Evolutionary conservation across 257 asterid genomes (phyloP).

Genomic region (Cordia subcordata): DNA sequence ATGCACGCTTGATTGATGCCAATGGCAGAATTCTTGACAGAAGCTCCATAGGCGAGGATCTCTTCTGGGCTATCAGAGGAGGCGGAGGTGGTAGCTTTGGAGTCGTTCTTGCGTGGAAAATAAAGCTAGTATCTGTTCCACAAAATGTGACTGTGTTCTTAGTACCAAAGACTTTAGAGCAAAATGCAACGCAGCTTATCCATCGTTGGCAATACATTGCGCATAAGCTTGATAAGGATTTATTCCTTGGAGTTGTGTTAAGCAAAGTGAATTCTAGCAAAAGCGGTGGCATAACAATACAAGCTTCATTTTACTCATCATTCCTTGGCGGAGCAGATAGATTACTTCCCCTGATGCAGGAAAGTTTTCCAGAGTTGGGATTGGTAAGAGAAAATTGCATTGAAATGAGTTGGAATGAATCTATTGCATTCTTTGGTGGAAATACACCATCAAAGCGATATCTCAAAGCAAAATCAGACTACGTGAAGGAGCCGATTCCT

Average conservation of each 20-base stretch:
- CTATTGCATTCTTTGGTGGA: constrained; percentile 18
- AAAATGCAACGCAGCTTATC: constrained; percentile 35
- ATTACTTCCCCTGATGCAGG: constrained; percentile 29
- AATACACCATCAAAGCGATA: background rate
- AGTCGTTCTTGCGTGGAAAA: constrained; percentile 28
- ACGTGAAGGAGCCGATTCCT: constrained; percentile 27
- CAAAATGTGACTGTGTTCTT: constrained; percentile 29
- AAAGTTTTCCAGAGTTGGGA: constrained; percentile 37
- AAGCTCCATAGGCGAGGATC: constrained; percentile 40
- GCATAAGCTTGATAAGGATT: constrained; percentile 26
- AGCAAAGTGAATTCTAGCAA: constrained; percentile 3
- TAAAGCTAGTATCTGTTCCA: constrained; percentile 21
- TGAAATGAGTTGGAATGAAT: constrained; percentile 43
- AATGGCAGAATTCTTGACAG: constrained; percentile 27
- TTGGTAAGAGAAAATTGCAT: constrained; percentile 24
- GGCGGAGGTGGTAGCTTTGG: constrained; percentile 47
- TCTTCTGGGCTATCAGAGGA: constrained; percentile 47
- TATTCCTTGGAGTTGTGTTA: constrained; percentile 22
- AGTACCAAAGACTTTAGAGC: constrained; percentile 26
- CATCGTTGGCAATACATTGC: constrained; percentile 39
- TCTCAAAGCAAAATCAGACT: constrained; percentile 38
- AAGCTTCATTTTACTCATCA: constrained; percentile 23
- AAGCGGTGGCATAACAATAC: constrained; percentile 15
- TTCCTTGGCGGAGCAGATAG: constrained; percentile 25
- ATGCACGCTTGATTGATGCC: constrained; percentile 27